A percentile compares a stretch with the other conserved stretches of the same genome.
phyloP scores from a whole-genome alignment of 352 stramenopile species.

The Pythium coloratum region DNA sequence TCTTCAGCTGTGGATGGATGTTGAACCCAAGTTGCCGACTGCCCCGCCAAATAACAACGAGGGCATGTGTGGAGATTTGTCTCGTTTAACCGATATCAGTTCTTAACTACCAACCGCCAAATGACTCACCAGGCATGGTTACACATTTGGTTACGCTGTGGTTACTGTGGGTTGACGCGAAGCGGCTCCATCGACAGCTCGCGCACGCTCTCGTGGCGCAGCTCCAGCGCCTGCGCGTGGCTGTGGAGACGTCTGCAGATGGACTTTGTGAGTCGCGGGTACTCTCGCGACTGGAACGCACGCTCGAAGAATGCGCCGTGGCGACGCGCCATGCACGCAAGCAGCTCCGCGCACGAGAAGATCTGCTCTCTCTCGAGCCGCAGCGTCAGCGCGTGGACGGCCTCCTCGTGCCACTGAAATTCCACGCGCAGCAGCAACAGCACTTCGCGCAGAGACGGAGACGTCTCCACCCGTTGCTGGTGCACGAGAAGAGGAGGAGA shows the following conservation, averaged over 20 bases:
- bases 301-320: slow-evolving; percentile 44
- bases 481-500: neutral
- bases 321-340: slow-evolving; percentile 29
- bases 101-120: neutral
- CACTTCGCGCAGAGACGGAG: slow-evolving; percentile 27
- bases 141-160: neutral
- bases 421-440: slow-evolving; percentile 38
- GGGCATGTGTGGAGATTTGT: neutral
- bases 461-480: slow-evolving; percentile 28
- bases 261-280: slow-evolving; percentile 49
- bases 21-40: neutral
- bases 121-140: neutral
- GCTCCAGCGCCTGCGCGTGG: slow-evolving; percentile 16
- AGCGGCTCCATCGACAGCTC: slow-evolving; percentile 25
- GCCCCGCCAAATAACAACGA: neutral
- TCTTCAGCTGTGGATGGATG: neutral
- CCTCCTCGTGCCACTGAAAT: slow-evolving; percentile 44
- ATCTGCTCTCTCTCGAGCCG: slow-evolving; percentile 41
- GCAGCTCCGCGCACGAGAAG: slow-evolving; percentile 43
- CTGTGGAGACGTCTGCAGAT: slow-evolving; percentile 37
- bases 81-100: neutral
- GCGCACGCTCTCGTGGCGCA: slow-evolving; percentile 19
- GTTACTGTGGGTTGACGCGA: slow-evolving; percentile 24
- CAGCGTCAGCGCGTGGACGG: slow-evolving; percentile 36
- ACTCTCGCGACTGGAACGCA: slow-evolving; percentile 43